Evolutionary conservation across 2,329 filamentous ascomycete genomes (phyloP), one percentile per base, ranked within the genome.

Genomic region (Saccharata proteae): DNA sequence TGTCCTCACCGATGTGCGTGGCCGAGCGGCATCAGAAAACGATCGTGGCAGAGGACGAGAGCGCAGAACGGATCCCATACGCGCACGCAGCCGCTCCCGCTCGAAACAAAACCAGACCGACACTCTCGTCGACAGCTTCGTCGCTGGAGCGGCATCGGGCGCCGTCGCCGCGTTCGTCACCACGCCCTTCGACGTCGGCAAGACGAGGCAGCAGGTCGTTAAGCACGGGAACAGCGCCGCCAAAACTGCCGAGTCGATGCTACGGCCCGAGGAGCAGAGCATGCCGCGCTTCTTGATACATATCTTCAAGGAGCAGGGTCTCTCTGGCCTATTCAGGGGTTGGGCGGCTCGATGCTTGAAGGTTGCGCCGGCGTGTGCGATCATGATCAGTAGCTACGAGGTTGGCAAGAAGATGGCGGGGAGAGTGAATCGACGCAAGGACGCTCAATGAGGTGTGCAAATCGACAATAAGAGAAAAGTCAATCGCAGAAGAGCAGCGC

Each of bases 331-430:
- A 4, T 96, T 92, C 71, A 81, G 69, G 45, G 90, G 90, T 25
- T 94, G 86, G 83, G 78, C 84, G 15, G 85, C 90, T 0, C 69
- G 90, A 22, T 93, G 84, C 43, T 64, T 96, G 38, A 96, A 96
- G 54, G 86, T 98, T 4, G 88, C 90, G 1, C 90, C 90, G 1
- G 84, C 88, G 0, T 98, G 90, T 57, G 90, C 90, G 16, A 96
- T 98, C 52, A 98, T 98, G 90, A 96, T 98, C 51, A 92, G 83
- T 52, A 93, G 80, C 51, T 98, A 96, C 55, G 90, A 98, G 57
- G 72, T 96, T 21, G 86, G 90, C 30, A 98, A 98, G 67, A 78
- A 81, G 54, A 77, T 80, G 52, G 92, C 92, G 19, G 68, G 74
- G 32, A 69, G 71, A 8, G 73, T 83, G 29, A 94, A 96, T n/a